phyloP scores from a whole-genome alignment of 2,329 filamentous ascomycete species.

The Chalaropsis thielavioides region DNA sequence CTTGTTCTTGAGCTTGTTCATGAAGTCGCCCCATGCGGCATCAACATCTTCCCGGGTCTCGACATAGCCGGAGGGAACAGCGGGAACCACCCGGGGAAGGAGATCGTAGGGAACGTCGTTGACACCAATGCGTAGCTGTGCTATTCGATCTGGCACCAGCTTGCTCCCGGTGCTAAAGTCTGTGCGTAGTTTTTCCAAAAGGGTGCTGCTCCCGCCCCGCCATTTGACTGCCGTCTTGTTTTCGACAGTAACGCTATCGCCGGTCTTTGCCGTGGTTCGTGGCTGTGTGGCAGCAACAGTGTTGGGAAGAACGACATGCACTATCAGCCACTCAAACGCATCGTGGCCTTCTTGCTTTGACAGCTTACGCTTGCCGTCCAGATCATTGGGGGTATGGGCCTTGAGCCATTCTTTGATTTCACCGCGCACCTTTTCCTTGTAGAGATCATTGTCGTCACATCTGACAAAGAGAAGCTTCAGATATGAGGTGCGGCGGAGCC shows the following conservation, averaged over 20 bases:
- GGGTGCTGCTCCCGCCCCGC: conserved; percentile 63
- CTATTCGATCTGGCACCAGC: conserved; percentile 57
- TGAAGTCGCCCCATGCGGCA: conserved; percentile 68
- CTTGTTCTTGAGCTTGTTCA: conserved; percentile 71
- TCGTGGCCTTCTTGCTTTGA: conserved; percentile 83
- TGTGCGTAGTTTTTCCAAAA: conserved; percentile 75
- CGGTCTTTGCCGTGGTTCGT: conserved; percentile 40
- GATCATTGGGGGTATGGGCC: conserved; percentile 41
- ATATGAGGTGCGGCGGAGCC: conserved; percentile 82
- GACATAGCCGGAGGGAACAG: conserved; percentile 46
- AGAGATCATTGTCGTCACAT: conserved; percentile 90
- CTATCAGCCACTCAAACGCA: conserved; percentile 86
- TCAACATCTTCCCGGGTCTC: conserved; percentile 68
- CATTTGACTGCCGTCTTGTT: conserved; percentile 52
- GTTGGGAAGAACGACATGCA: conserved; percentile 85
- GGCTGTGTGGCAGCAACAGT: conserved; percentile 68
- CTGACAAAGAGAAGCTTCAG: conserved; percentile 78
- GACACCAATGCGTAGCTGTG: conserved; percentile 68
- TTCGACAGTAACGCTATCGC: conserved; percentile 45
- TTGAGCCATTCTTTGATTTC: conserved; percentile 87
- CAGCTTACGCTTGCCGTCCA: conserved; percentile 31
- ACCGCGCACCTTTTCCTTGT: conserved; percentile 66
- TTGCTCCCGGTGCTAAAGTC: conserved; percentile 73
- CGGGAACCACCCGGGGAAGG: conserved; percentile 47
- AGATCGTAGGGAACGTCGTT: conserved; percentile 53